These are phyloP conservation scores for Goffeauzyma gilvescens DNA, from an alignment of 768 basidiomycete genomes.

Conservation along the genomic window DNA sequence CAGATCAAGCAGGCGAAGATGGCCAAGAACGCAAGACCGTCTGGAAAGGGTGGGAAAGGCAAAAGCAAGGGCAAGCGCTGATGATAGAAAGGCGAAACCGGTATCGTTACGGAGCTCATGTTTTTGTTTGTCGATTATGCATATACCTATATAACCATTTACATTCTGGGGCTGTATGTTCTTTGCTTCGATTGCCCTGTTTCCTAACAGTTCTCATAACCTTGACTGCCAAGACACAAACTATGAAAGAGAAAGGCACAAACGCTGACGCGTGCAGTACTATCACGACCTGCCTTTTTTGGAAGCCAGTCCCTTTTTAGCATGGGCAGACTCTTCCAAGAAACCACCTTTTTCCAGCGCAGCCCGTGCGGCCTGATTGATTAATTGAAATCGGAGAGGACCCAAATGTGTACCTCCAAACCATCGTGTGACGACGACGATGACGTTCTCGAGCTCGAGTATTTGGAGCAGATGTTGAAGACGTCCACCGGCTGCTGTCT, in stretches of 20 bases:
- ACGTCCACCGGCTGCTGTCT: conserved; percentile 76
- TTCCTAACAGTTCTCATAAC: too few species aligned
- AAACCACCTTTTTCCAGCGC: conserved; percentile 78
- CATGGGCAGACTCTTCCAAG: conserved; percentile 51
- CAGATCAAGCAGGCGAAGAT: conserved; percentile 44
- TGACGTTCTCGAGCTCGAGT: conserved; percentile 41
- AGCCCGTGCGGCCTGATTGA: conserved; percentile 84
- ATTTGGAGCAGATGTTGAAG: conserved; percentile 81
- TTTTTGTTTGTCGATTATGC: not conserved
- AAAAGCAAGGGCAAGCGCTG: conserved; percentile 12
- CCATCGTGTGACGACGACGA: conserved; percentile 81
- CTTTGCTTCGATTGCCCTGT: not conserved
- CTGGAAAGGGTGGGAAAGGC: conserved; percentile 31
- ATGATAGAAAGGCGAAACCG: too few species aligned
- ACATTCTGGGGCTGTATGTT: not conserved
- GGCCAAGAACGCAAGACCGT: conserved; percentile 68
- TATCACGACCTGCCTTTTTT: too few species aligned
- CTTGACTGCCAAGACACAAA: too few species aligned
- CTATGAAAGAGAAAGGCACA: too few species aligned
- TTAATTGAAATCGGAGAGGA: conserved; percentile 56
- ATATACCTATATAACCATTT: not conserved
- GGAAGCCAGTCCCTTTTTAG: too few species aligned
- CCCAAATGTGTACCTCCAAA: conserved; percentile 43
- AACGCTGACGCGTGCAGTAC: too few species aligned
- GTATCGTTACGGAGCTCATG: too few species aligned